These are phyloP conservation scores for Phytopythium helicoides DNA, from an alignment of 352 stramenopile species.

Conservation along the genomic window DNA sequence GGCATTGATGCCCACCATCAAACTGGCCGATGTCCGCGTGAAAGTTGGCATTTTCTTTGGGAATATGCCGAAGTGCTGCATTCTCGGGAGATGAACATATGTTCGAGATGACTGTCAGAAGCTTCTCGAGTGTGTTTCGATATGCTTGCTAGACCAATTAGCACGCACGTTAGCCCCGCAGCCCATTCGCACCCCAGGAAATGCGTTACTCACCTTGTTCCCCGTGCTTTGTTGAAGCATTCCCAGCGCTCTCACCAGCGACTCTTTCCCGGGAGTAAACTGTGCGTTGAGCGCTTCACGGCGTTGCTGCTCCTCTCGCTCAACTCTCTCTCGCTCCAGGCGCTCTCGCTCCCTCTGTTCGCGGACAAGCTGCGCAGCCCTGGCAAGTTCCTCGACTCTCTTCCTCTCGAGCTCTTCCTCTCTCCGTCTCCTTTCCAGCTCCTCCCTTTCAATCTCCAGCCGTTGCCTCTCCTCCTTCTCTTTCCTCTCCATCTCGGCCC, in stretches of 20 bases:
- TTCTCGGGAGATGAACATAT: conserved; percentile 76
- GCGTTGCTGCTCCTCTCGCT: conserved; percentile 27
- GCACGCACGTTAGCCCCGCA: not conserved
- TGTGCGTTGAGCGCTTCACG: conserved; percentile 30
- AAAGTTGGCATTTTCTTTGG: conserved; percentile 70
- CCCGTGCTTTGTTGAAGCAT: conserved; percentile 41
- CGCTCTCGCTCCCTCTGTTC: conserved; percentile 34
- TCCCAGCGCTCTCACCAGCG: conserved; percentile 35
- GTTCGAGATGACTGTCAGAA: conserved; percentile 52
- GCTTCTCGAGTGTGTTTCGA: conserved; percentile 41
- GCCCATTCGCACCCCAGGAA: not conserved
- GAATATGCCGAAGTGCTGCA: conserved; percentile 63
- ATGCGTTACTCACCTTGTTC: conserved; percentile 28
- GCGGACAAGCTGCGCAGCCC: conserved; percentile 54
- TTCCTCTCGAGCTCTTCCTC: conserved; percentile 16
- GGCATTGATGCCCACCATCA: conserved; percentile 49
- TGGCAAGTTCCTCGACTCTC: conserved; percentile 43
- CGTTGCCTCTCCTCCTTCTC: conserved; percentile 17
- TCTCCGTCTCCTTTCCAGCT: conserved; percentile 14
- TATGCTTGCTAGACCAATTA: conserved; percentile 20
- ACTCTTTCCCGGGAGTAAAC: conserved; percentile 35
- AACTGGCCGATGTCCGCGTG: conserved; percentile 65
- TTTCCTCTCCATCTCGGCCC: conserved; percentile 13
- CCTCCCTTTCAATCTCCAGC: conserved; percentile 12
- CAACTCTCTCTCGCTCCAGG: conserved; percentile 28